Conservation (phyloP, 805 yeast species). For the Cyberlindnera xishuangbannaensis region DNA sequence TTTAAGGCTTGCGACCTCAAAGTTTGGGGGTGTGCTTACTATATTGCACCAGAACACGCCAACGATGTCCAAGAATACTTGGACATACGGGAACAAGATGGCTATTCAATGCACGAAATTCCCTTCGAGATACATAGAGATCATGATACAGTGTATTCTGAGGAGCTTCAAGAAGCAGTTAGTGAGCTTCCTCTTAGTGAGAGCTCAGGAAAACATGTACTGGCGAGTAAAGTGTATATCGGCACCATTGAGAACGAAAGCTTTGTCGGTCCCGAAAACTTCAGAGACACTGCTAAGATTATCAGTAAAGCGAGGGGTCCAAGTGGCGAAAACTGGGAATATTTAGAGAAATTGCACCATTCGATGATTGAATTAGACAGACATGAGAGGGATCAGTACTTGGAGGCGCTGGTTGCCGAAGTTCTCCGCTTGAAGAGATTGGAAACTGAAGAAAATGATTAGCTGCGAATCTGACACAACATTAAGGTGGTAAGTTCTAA, state of each 20-base stretch:
- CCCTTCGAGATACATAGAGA: slow-evolving; percentile 47
- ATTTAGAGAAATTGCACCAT: slow-evolving; percentile 47
- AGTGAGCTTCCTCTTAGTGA: slow-evolving; percentile 25
- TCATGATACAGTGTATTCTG: slow-evolving; percentile 1
- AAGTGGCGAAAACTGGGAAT: slow-evolving; percentile 76
- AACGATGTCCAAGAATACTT: slow-evolving; percentile 58
- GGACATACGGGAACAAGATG: slow-evolving; percentile 84
- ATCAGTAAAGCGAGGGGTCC: slow-evolving; percentile 64
- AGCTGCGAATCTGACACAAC: too few relatives aligned
- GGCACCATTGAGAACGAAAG: slow-evolving; percentile 80
- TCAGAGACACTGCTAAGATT: slow-evolving; percentile 51
- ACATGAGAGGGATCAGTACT: slow-evolving; percentile 16
- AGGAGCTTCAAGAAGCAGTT: slow-evolving; percentile 9
- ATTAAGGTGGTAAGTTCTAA: too few relatives aligned
- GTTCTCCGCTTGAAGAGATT: slow-evolving; percentile 5
- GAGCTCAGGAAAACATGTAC: slow-evolving; percentile 33
- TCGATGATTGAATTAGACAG: slow-evolving; percentile 35
- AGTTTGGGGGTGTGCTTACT: slow-evolving; percentile 82
- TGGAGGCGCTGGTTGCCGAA: slow-evolving; percentile 15
- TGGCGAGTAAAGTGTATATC: slow-evolving; percentile 66
- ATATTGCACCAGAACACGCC: slow-evolving; percentile 61
- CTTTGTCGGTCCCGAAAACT: slow-evolving; percentile 76
- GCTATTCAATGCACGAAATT: slow-evolving; percentile 67
- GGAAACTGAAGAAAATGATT: too few relatives aligned
- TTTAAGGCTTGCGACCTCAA: slow-evolving; percentile 38